Evolutionary conservation across 1,139 yeast species (phyloP).

Genomic region (Zygoascus sp.): DNA sequence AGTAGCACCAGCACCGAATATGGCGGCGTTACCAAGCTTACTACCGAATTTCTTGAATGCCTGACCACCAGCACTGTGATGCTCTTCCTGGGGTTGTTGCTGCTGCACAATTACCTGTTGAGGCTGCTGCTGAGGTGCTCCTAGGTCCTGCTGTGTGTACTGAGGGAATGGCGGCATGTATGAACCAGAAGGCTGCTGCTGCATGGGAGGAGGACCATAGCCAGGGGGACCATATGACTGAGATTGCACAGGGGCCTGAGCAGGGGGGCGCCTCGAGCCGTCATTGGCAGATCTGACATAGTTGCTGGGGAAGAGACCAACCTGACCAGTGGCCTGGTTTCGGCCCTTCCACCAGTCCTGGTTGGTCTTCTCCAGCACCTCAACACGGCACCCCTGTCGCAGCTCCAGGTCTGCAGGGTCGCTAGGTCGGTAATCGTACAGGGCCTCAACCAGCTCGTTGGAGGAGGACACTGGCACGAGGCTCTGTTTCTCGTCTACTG

Average conservation of each 20-base stretch:
- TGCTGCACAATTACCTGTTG: constrained; percentile 15
- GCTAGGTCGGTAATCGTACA: constrained; percentile 65
- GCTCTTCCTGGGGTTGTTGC: constrained; percentile 32
- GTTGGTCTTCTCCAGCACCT: constrained; percentile 68
- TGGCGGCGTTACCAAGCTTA: constrained; percentile 85
- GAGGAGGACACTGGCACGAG: constrained; percentile 25
- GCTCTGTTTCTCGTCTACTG: constrained; percentile 11
- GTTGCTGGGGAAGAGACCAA: constrained; percentile 88
- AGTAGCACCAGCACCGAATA: constrained; percentile 97
- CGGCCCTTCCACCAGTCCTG: constrained; percentile 91
- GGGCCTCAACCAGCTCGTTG: constrained; percentile 53
- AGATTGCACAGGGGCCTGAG: constrained; percentile 4
- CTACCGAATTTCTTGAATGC: constrained; percentile 68
- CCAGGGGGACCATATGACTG: constrained; percentile 13
- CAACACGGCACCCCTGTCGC: constrained; percentile 61
- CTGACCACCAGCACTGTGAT: constrained; percentile 30
- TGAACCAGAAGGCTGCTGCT: constrained; percentile 33
- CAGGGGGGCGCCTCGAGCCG: constrained; percentile 22
- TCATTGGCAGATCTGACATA: constrained; percentile 38
- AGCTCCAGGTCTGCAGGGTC: constrained; percentile 71
- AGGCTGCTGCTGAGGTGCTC: constrained; percentile 13
- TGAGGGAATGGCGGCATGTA: constrained; percentile 15
- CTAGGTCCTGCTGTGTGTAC: constrained; percentile 21
- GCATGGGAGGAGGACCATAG: constrained; percentile 18
- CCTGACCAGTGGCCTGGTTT: constrained; percentile 49